Conservation (phyloP, 192 early-diverging fungal genomes). For the Coemansia sp. region DNA sequence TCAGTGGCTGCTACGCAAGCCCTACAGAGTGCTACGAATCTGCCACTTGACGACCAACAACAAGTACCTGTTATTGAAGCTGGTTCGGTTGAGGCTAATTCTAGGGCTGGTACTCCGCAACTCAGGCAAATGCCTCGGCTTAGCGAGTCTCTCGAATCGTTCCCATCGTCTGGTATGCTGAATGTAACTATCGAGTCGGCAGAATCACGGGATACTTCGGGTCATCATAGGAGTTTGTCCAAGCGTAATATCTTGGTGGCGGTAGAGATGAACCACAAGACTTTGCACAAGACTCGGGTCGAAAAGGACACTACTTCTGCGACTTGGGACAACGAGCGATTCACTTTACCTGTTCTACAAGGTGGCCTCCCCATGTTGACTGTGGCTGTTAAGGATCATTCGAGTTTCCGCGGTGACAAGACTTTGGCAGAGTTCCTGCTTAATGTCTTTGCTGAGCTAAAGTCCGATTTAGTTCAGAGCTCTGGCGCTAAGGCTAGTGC, state of each 20-base stretch:
- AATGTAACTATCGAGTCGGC: slow-evolving; percentile 34
- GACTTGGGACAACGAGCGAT: slow-evolving; percentile 26
- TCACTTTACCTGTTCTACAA: slow-evolving; percentile 41
- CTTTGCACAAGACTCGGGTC: slow-evolving; percentile 47
- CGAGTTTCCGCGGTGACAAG: slow-evolving; percentile 54
- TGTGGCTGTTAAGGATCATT: slow-evolving; percentile 45
- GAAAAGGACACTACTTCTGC: slow-evolving; percentile 38
- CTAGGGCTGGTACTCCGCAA: slow-evolving; percentile 10
- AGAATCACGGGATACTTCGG: slow-evolving; percentile 7
- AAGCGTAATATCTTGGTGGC: slow-evolving; percentile 42
- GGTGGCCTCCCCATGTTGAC: slow-evolving; percentile 31
- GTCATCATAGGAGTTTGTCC: not conserved
- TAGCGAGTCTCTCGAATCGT: slow-evolving; percentile 31
- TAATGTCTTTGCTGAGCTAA: slow-evolving; percentile 38
- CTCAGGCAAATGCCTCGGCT: slow-evolving; percentile 25
- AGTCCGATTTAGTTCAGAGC: slow-evolving; percentile 24
- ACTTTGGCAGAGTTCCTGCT: slow-evolving; percentile 27
- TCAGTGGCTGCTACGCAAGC: slow-evolving; percentile 29
- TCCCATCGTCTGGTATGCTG: slow-evolving; percentile 31
- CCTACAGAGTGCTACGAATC: slow-evolving; percentile 32
- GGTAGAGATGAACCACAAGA: slow-evolving; percentile 45
- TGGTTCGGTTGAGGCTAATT: not conserved
- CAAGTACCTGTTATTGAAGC: not conserved
- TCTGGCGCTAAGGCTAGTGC: slow-evolving; percentile 11
- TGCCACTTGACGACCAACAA: slow-evolving; percentile 29